These are phyloP conservation scores for Cutaneotrichosporon cutaneum DNA, from an alignment of 1,284 basidiomycete species.

Conservation along the genomic window DNA sequence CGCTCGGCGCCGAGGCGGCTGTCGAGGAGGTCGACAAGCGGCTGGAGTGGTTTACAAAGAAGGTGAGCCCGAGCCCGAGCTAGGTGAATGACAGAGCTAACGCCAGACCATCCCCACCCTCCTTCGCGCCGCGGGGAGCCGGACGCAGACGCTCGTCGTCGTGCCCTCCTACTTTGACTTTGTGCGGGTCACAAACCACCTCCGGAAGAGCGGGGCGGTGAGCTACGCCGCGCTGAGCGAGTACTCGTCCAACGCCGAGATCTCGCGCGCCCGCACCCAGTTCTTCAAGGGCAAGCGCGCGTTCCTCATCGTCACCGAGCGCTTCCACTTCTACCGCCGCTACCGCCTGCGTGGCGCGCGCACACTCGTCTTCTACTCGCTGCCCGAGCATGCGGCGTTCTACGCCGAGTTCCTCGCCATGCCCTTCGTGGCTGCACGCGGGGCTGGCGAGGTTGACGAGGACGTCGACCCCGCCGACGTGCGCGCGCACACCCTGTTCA, in stretches of 20 bases:
- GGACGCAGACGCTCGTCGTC: conserved; percentile 81
- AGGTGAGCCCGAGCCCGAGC: conserved; percentile 63
- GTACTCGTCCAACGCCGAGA: conserved; percentile 92
- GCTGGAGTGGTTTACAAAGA: conserved; percentile 80
- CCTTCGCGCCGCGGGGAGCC: conserved; percentile 86
- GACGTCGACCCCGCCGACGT: conserved; percentile 68
- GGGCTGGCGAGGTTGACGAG: conserved; percentile 20
- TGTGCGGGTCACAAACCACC: conserved; percentile 81
- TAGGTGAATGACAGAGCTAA: conserved; percentile 14
- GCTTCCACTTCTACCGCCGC: conserved; percentile 96
- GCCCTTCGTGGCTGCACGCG: conserved; percentile 69
- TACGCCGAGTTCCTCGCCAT: conserved; percentile 85
- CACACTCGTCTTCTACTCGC: conserved; percentile 88
- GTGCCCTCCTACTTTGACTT: conserved; percentile 97
- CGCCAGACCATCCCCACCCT: conserved; percentile 71
- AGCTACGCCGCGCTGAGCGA: conserved; percentile 84
- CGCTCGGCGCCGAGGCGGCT: conserved; percentile 55
- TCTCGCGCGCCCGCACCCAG: conserved; percentile 84
- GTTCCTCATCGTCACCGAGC: conserved; percentile 87
- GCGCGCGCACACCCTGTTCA: conserved; percentile 73
- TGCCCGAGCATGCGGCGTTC: conserved; percentile 85
- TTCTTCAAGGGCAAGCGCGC: conserved; percentile 88
- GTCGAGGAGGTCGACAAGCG: conserved; percentile 82
- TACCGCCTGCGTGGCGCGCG: conserved; percentile 89
- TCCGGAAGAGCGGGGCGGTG: conserved; percentile 69